A percentile compares a stretch with the other conserved stretches of the same genome.
Conservation (phyloP, 306 rosid genomes). For the Fagus crenata region DNA sequence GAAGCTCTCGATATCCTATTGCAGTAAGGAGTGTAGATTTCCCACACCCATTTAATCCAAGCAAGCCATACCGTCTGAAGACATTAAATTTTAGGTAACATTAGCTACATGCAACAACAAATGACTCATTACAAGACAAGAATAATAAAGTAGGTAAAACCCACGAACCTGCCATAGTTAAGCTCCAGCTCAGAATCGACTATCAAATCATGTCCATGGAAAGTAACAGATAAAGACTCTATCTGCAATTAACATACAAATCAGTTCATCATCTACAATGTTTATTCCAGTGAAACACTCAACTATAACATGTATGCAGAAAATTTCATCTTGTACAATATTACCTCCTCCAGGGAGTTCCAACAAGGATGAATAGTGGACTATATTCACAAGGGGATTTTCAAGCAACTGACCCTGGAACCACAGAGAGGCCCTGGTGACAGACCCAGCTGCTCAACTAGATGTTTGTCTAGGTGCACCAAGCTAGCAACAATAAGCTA, state of each 20-base stretch:
- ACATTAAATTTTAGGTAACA: background rate
- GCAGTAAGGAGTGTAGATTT: constrained; percentile 90
- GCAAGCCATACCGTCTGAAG: constrained; percentile 88
- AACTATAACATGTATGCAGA: constrained; percentile 16
- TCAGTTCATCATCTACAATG: constrained; percentile 10
- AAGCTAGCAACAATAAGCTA: constrained; percentile 37
- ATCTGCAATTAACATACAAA: constrained; percentile 54
- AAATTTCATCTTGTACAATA: constrained; percentile 2
- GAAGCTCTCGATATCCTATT: constrained; percentile 84
- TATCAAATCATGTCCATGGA: constrained; percentile 91
- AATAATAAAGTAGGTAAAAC: background rate
- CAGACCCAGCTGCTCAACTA: constrained; percentile 35
- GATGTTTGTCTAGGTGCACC: constrained; percentile 34
- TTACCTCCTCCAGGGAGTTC: constrained; percentile 19
- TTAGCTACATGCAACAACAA: background rate
- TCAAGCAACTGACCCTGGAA: constrained; percentile 27
- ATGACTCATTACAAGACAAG: background rate
- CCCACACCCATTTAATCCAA: constrained; percentile 96
- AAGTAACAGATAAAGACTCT: constrained; percentile 90
- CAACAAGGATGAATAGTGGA: constrained; percentile 23
- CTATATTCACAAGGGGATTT: constrained; percentile 24
- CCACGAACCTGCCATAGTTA: constrained; percentile 84
- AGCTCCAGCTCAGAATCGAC: constrained; percentile 96
- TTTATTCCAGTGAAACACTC: background rate
- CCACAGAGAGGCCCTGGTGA: constrained; percentile 30